These are phyloP conservation scores for Penicillium tannophilum DNA, from an alignment of 495 filamentous ascomycete species.

Conservation along the genomic window DNA sequence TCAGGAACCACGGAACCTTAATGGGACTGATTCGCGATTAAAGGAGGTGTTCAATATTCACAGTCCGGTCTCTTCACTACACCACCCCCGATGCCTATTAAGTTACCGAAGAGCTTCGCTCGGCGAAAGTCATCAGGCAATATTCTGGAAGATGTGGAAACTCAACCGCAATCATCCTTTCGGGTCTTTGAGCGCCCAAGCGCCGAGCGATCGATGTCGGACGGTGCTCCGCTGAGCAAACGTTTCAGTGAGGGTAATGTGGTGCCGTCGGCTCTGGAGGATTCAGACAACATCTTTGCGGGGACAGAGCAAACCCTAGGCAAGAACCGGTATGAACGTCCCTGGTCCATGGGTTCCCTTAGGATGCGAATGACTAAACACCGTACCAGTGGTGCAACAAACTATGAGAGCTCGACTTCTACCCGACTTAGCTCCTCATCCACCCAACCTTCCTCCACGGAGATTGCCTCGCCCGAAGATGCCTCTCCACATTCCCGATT, in stretches of 20 bases:
- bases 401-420: constrained; percentile 63
- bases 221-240: constrained; percentile 45
- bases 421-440: constrained; percentile 71
- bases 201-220: constrained; percentile 50
- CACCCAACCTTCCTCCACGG: constrained; percentile 72
- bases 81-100: constrained; percentile 61
- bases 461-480: constrained; percentile 59
- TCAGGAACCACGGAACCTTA: constrained; percentile 10
- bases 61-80: not conserved
- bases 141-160: constrained; percentile 58
- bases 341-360: constrained; percentile 23
- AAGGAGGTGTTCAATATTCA: constrained; percentile 12
- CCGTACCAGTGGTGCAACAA: constrained; percentile 62
- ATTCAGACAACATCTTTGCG: constrained; percentile 51
- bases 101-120: constrained; percentile 64
- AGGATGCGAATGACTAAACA: constrained; percentile 36
- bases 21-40: constrained; percentile 15
- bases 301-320: constrained; percentile 36
- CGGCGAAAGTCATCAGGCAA: constrained; percentile 71
- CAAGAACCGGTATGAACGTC: constrained; percentile 45
- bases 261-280: constrained; percentile 52
- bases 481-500: constrained; percentile 53
- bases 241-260: constrained; percentile 41
- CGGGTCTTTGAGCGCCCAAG: constrained; percentile 62
- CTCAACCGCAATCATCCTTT: constrained; percentile 54